A percentile compares a stretch with the other conserved stretches of the same genome.
Conservation (phyloP, 352 stramenopile genomes). For the Phytophthora sp. region DNA sequence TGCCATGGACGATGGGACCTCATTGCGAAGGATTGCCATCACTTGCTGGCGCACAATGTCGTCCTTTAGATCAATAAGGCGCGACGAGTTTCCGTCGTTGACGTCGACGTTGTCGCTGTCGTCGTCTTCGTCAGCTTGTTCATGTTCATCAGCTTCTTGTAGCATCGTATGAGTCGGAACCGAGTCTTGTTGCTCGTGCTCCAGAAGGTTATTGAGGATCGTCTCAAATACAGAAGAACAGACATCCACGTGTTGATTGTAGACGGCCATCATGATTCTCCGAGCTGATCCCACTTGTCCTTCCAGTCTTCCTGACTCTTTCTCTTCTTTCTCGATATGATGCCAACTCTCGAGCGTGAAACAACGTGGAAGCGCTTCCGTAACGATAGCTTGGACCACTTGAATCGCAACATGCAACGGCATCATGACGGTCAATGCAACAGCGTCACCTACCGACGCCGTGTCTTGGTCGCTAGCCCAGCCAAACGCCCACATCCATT, state of each 20-base stretch:
- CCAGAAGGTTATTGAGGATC: slow-evolving; percentile 6
- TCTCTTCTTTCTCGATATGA: neutral
- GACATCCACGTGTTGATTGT: slow-evolving; percentile 20
- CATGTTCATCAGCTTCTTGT: slow-evolving; percentile 5
- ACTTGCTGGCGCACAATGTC: slow-evolving; percentile 6
- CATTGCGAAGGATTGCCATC: slow-evolving; percentile 28
- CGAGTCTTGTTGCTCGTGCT: neutral
- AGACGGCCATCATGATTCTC: slow-evolving; percentile 2
- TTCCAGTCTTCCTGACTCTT: too few relatives aligned
- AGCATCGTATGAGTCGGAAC: neutral
- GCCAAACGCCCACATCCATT: slow-evolving; percentile 30
- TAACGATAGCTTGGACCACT: slow-evolving; percentile 19
- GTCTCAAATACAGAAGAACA: slow-evolving; percentile 7
- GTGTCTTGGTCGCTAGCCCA: slow-evolving; percentile 7
- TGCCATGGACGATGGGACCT: slow-evolving; percentile 15
- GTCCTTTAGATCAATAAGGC: slow-evolving; percentile 26
- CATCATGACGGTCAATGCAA: slow-evolving; percentile 8
- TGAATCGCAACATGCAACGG: slow-evolving; percentile 17
- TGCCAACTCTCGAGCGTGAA: slow-evolving; percentile 1
- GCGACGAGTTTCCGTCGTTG: neutral
- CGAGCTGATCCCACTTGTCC: neutral
- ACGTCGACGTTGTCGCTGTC: neutral
- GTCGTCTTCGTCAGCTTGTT: slow-evolving; percentile 8
- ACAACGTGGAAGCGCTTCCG: slow-evolving; percentile 24
- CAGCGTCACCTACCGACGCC: neutral